Evolutionary conservation across 2,329 filamentous ascomycete species (phyloP).

Genomic region (Beauveria scarabaeidicola): DNA sequence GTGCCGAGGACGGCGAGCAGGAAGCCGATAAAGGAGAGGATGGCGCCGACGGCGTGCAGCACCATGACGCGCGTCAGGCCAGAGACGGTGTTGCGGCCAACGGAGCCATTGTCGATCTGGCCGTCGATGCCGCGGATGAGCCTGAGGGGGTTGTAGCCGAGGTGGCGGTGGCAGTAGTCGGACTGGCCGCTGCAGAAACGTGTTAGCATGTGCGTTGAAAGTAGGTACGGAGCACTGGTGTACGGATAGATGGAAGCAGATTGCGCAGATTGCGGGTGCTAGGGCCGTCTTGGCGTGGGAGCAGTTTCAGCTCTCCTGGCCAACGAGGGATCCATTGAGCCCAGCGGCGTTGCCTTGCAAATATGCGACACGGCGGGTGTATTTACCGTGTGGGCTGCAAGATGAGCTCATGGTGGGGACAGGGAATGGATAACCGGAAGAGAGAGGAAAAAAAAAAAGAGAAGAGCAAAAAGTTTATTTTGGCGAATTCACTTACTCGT

Average conservation of each 20-base stretch:
- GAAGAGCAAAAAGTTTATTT: neutral
- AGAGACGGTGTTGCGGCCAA: constrained; percentile 35
- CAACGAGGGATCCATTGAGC: neutral
- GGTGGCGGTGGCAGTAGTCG: constrained; percentile 35
- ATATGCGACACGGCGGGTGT: neutral
- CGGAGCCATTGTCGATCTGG: constrained; percentile 30
- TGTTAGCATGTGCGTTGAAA: neutral
- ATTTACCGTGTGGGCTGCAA: neutral
- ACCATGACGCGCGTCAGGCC: constrained; percentile 51
- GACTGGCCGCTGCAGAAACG: constrained; percentile 25
- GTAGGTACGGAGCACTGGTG: neutral
- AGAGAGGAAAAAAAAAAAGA: neutral
- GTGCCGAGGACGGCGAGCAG: constrained; percentile 37
- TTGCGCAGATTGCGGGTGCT: neutral
- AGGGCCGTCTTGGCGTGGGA: neutral
- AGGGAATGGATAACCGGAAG: neutral
- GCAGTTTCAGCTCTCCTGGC: neutral
- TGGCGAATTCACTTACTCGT: neutral
- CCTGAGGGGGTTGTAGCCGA: constrained; percentile 49
- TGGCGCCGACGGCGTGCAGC: constrained; percentile 52
- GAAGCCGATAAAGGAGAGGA: constrained; percentile 45
- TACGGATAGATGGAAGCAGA: neutral
- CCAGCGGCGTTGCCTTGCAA: neutral
- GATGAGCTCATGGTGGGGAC: constrained; percentile 7
- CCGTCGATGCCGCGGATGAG: constrained; percentile 32